These are phyloP conservation scores for Eucalyptus cloeziana DNA, from an alignment of 345 rosid species.

Conservation along the genomic window DNA sequence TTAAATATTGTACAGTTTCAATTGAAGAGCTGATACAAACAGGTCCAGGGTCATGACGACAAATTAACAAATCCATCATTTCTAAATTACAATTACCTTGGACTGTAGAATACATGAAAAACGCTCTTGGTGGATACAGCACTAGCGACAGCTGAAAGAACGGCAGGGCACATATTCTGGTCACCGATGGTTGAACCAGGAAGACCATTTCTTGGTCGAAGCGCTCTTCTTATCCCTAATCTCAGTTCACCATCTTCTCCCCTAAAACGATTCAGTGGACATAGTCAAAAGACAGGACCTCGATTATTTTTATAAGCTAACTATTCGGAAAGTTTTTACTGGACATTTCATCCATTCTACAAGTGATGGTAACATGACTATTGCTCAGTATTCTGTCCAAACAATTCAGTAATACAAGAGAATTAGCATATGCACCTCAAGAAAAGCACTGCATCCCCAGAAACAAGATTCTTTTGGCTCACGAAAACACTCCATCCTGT, in stretches of 20 bases:
- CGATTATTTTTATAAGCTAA: not conserved
- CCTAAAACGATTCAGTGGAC: conserved; percentile 17
- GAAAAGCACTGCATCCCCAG: conserved; percentile 91
- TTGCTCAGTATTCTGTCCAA: not conserved
- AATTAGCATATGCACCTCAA: conserved; percentile 38
- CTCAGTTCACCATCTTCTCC: conserved; percentile 77
- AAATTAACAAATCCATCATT: not conserved
- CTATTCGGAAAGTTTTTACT: not conserved
- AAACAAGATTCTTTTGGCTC: conserved; percentile 81
- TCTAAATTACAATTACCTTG: conserved; percentile 40
- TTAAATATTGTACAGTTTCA: not conserved
- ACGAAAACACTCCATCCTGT: conserved; percentile 97
- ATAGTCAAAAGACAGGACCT: not conserved
- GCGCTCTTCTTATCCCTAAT: conserved; percentile 69
- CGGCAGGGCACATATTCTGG: conserved; percentile 30
- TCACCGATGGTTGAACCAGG: conserved; percentile 51
- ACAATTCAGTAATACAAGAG: not conserved
- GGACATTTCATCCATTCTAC: not conserved
- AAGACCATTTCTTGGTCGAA: conserved; percentile 66
- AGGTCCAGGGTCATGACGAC: not conserved
- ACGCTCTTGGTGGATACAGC: conserved; percentile 54
- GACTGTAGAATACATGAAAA: conserved; percentile 75
- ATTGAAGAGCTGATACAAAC: not conserved
- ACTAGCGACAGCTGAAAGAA: conserved; percentile 55
- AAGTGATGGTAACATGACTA: not conserved